These are phyloP conservation scores for Penicillium macrosclerotiorum DNA, from an alignment of 495 filamentous ascomycete species.

Conservation along the genomic window DNA sequence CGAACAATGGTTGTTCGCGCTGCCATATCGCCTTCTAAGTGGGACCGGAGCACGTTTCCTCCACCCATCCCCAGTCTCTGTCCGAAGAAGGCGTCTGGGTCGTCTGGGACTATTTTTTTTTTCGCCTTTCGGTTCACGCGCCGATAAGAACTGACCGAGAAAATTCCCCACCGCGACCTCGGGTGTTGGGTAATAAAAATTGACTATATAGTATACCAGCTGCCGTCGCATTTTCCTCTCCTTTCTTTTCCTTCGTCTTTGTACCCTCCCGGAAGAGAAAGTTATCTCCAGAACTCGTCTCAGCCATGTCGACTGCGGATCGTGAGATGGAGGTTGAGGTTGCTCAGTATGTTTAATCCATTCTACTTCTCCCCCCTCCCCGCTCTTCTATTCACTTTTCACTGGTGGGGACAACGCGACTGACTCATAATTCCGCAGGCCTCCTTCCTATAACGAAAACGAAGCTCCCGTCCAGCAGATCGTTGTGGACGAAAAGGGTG, in stretches of 20 bases:
- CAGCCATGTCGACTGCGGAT: conserved; percentile 32
- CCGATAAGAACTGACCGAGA: conserved; percentile 17
- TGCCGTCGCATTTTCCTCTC: neutral
- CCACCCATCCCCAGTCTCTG: neutral
- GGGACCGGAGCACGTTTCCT: neutral
- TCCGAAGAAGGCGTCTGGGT: conserved; percentile 5
- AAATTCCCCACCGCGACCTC: conserved; percentile 15
- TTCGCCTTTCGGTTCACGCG: conserved; percentile 11
- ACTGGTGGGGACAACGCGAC: neutral
- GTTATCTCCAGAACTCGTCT: conserved; percentile 12
- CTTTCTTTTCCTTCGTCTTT: conserved; percentile 7
- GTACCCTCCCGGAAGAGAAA: conserved; percentile 6
- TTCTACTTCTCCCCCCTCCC: too few species aligned
- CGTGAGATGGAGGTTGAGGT: conserved; percentile 36
- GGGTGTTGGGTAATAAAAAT: conserved; percentile 17
- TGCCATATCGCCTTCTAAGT: conserved; percentile 5
- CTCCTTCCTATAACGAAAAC: conserved; percentile 10
- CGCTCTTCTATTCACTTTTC: too few species aligned
- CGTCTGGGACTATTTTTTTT: conserved; percentile 8
- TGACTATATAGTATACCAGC: conserved; percentile 24
- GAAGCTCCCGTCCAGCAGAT: conserved; percentile 19
- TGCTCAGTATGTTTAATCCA: conserved; percentile 31
- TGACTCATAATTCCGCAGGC: neutral
- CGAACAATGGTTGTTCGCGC: conserved; percentile 1
- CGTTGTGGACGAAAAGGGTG: conserved; percentile 28